Evolutionary conservation across 2,329 filamentous ascomycete species (phyloP), one percentile per base, ranked within the genome.

Genomic region (Aspergillus udagawae): DNA sequence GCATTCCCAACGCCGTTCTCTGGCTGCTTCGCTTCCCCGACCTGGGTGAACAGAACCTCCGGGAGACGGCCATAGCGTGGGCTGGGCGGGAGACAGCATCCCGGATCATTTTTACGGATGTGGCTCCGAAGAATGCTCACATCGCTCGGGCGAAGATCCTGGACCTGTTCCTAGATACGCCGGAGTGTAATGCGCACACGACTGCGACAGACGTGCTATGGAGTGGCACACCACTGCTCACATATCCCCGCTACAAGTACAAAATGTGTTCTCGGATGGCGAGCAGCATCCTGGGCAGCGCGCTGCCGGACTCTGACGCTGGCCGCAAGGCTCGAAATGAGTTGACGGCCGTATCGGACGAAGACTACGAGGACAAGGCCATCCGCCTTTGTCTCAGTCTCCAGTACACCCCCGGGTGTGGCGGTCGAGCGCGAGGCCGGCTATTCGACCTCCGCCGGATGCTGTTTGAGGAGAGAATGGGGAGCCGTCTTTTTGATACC

Each of bases 261-360:
- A 99, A 99, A 76, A 99, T 99, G 94, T 99, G 94, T 75, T 96
- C 91, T 47, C 89, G 94, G 54, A 99, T 99, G 89, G 94, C 93
- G 6, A 92, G 94, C 6, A 96, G 91, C 10, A 97, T 99, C 56
- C 81, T 99, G 29, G 90, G 86, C 62, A 94, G 94, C 17, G 94
- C 94, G 0, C 77, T 99, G 3, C 94, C 94, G 0, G 88, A 86
- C 63, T 82, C 79, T 0, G 75, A 79, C 1, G 84, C 86, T n/a
- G 92, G 93, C 3, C 76, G 78, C 6, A 79, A 78, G 56, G 90
- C 89, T 0, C 88, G 88, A 0, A 72, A 76, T 20, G 91, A 97
- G 57, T 81, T 99, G 29, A 91, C 96, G 56, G 90, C 89, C 0
- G 76, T 74, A 4, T 86, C 84, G 55, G 94, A 99, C 64, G 83